These are phyloP conservation scores for Tylopilus intermedius DNA, from an alignment of 768 basidiomycete genomes.

Conservation along the genomic window DNA sequence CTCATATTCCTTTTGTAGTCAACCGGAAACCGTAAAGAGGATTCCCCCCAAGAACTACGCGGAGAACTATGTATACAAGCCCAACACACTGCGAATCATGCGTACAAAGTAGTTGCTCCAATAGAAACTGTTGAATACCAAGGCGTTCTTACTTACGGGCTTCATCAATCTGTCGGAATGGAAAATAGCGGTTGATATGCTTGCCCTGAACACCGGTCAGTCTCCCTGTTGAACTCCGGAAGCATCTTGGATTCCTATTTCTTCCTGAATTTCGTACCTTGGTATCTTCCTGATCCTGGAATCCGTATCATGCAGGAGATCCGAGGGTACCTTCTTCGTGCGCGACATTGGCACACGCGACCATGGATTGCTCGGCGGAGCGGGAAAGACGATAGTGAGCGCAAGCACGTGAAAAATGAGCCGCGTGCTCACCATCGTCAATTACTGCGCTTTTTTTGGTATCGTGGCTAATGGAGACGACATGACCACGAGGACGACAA, in stretches of 20 bases:
- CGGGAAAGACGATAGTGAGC: background rate
- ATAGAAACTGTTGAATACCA: slow-evolving; percentile 4
- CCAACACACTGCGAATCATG: slow-evolving; percentile 72
- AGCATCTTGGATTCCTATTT: background rate
- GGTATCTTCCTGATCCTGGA: background rate
- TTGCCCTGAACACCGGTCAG: background rate
- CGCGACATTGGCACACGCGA: background rate
- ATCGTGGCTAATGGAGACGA: background rate
- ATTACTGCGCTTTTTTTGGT: background rate
- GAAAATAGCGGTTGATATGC: background rate
- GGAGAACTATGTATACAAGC: slow-evolving; percentile 86
- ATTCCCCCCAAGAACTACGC: slow-evolving; percentile 85
- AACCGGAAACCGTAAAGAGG: slow-evolving; percentile 55
- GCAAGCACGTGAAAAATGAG: background rate
- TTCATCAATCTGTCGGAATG: too few relatives aligned
- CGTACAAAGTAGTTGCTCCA: slow-evolving; percentile 76
- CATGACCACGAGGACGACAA: background rate
- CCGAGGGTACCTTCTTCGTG: background rate
- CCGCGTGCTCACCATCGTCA: background rate
- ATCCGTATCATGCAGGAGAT: background rate
- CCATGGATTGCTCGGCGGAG: background rate
- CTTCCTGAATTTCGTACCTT: background rate
- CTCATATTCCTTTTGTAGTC: slow-evolving; percentile 33
- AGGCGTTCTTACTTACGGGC: background rate
- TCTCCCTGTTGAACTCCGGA: background rate